Percentiles rank a stretch among this genome's conserved stretches.
These are phyloP conservation scores for Bisporella sp. DNA, from an alignment of 2,329 filamentous ascomycete species.

Conservation along the genomic window DNA sequence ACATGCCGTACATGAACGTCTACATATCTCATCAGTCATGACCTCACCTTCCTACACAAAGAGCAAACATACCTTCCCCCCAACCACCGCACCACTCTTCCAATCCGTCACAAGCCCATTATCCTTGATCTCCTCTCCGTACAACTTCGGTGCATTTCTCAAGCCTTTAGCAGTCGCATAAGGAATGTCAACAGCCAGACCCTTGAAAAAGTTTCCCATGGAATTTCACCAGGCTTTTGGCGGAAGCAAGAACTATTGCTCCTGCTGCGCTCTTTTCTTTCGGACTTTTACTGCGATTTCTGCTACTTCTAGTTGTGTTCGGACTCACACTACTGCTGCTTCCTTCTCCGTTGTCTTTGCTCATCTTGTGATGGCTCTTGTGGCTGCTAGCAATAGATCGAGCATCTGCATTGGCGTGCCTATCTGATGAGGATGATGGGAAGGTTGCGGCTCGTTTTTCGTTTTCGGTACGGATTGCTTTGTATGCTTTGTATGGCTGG, in stretches of 20 bases:
- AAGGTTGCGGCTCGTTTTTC: no score
- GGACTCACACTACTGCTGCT: no score
- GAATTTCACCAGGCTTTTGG: slow-evolving; percentile 19
- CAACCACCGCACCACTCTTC: slow-evolving; percentile 65
- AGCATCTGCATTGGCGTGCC: no score
- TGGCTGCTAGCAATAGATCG: no score
- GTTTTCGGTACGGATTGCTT: no score
- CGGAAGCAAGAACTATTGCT: slow-evolving; percentile 21
- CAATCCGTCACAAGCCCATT: slow-evolving; percentile 72
- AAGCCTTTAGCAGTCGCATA: slow-evolving; percentile 44
- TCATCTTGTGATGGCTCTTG: no score
- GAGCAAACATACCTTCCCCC: slow-evolving; percentile 43
- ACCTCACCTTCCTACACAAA: neutral
- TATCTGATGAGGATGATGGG: no score
- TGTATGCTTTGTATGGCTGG: no score
- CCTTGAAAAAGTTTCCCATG: no score
- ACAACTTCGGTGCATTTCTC: slow-evolving; percentile 44
- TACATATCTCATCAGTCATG: neutral
- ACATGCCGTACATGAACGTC: slow-evolving; percentile 6
- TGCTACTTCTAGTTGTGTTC: slow-evolving; percentile 14
- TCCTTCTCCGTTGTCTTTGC: no score
- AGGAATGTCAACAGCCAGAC: slow-evolving; percentile 38
- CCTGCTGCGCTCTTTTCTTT: neutral
- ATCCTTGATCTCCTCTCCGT: slow-evolving; percentile 71
- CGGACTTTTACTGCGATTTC: neutral